Evolutionary conservation across 2,329 filamentous ascomycete species (phyloP), one percentile per base, ranked within the genome.

Genomic region (Neoascochyta sp.): DNA sequence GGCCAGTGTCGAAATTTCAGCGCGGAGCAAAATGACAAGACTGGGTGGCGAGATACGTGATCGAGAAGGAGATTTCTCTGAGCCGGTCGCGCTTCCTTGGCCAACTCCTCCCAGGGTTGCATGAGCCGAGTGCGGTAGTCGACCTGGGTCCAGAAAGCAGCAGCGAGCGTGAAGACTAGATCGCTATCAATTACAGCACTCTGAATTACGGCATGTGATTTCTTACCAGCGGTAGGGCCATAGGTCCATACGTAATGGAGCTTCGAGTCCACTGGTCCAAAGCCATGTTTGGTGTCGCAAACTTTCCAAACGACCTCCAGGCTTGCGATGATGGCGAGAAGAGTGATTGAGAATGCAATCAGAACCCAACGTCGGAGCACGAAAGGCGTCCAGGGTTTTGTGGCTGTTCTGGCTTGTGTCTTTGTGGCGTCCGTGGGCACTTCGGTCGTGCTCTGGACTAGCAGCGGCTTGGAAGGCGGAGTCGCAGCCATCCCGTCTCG

Each of bases 61-160:
- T 36, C 27, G 7, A 36, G 14, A 9, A 36, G 14, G 7, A 36
- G 23, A 7, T 10, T 36, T 5, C 31, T 22, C 4, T 12, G n/a
- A 4, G 27, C 27, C 9, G 33, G 18, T 12, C 16, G 22, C 6
- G 20, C 14, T 2, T 16, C n/a, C 11, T 22, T 27, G 5, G 33
- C 18, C n/a, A 36, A 9, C 16, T 31, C 23, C 20, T 22, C 15
- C 33, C 33, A 36, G 17, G 33, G 27, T 21, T 26, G 27, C 20
- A 36, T 26, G 9, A 26, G 27, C 18, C 33, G n/a, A 2, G 27
- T 31, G 20, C 23, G 33, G 17, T 36, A 36, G 9, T 36, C 33
- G n/a, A 31, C 27, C 18, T 26, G 22, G 9, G 33, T 31, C 27
- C 24, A 36, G 16, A 30, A 27, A 9, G 33, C 33, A 10, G 33